Percentiles rank a stretch among this genome's conserved stretches.
phyloP scores from a whole-genome alignment of 306 rosid genomes.

The Prinsepia uniflora region DNA sequence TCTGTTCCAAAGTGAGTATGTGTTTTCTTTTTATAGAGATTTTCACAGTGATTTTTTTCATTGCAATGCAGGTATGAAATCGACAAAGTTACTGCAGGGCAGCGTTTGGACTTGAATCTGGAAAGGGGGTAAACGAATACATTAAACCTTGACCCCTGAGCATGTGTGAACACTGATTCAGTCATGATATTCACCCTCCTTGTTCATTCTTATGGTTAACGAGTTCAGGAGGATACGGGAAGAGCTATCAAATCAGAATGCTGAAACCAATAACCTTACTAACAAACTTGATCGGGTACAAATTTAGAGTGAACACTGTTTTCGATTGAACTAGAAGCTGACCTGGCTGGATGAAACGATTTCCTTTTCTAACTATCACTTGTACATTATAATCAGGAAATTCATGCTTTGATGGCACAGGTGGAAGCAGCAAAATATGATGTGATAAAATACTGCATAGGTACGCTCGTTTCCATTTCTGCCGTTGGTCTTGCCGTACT shows the following conservation, averaged over 20 bases:
- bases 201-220: constrained; percentile 11
- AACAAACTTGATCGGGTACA: constrained; percentile 94
- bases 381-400: constrained; percentile 51
- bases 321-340: background rate
- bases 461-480: constrained; percentile 92
- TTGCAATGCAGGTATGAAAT: constrained; percentile 73
- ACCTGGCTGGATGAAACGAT: too few species aligned
- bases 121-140: constrained; percentile 67
- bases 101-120: constrained; percentile 92
- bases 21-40: constrained; percentile 10
- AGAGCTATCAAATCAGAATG: constrained; percentile 75
- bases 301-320: background rate
- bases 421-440: constrained; percentile 96
- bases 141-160: background rate
- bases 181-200: background rate
- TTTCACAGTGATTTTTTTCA: constrained; percentile 23
- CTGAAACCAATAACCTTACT: constrained; percentile 79
- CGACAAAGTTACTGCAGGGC: constrained; percentile 91
- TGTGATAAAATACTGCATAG: constrained; percentile 93
- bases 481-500: constrained; percentile 92
- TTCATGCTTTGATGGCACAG: constrained; percentile 79
- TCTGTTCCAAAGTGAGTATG: constrained; percentile 7
- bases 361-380: background rate
- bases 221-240: constrained; percentile 83
- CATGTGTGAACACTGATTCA: constrained; percentile 16